Percentiles rank a stretch among this genome's conserved stretches.
Conservation (phyloP, 2,329 filamentous ascomycete species). For the Fusarium pseudograminearum region DNA sequence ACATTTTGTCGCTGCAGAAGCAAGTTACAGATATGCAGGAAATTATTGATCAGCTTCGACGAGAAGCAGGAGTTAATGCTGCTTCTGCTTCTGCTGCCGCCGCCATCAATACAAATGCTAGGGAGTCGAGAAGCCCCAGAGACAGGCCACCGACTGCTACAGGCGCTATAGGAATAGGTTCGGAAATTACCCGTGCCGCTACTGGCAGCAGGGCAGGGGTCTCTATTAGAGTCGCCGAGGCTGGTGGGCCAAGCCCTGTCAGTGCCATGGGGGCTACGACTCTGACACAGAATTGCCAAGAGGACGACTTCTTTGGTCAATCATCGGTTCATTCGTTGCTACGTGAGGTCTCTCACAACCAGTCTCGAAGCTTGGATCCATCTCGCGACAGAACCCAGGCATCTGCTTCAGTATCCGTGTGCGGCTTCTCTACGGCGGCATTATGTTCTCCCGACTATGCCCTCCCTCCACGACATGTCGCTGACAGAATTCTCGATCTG, state of each 20-base stretch:
- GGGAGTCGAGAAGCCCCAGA: background rate
- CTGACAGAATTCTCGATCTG: background rate
- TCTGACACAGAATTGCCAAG: background rate
- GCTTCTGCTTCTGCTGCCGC: background rate
- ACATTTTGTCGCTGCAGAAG: background rate
- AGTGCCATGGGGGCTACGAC: conserved; percentile 21
- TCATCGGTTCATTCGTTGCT: conserved; percentile 12
- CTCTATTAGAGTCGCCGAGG: background rate
- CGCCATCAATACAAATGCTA: background rate
- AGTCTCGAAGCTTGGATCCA: background rate
- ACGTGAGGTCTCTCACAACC: conserved; percentile 2
- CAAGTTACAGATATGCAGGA: conserved; percentile 10
- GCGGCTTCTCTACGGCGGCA: background rate
- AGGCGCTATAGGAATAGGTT: background rate
- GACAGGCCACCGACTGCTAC: background rate
- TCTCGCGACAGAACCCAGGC: background rate
- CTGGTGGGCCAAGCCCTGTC: conserved; percentile 6
- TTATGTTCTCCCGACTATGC: conserved; percentile 1
- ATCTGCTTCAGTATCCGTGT: background rate
- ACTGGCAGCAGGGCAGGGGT: background rate
- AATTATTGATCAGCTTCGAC: conserved; percentile 6
- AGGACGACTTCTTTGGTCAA: conserved; percentile 1
- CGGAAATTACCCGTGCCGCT: background rate
- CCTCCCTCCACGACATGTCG: background rate
- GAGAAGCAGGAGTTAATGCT: background rate